phyloP scores from a whole-genome alignment of 108 stramenopile species.

The Craspedostauros australis region DNA sequence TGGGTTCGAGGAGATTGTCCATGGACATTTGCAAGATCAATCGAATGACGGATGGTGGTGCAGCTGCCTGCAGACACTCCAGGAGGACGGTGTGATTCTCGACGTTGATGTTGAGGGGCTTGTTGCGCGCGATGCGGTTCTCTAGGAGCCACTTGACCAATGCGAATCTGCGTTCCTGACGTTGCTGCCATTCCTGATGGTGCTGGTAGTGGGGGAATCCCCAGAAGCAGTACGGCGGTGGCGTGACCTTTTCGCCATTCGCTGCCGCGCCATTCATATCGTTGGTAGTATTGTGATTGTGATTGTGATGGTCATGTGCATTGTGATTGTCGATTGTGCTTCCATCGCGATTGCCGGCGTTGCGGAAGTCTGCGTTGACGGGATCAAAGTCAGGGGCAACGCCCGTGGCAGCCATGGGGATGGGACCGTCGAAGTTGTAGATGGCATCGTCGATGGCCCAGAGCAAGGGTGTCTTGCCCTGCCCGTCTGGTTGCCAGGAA shows the following conservation, averaged over 20 bases:
- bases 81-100: conserved; percentile 2
- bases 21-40: conserved; percentile 9
- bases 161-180: conserved; percentile 6
- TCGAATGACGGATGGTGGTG: conserved; percentile 4
- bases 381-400: too few relatives aligned
- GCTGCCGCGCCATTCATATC: too few relatives aligned
- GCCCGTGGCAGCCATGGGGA: too few relatives aligned
- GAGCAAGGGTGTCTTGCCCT: conserved; percentile 17
- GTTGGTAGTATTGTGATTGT: too few relatives aligned
- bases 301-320: too few relatives aligned
- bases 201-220: conserved; percentile 7
- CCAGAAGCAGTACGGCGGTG: conserved; percentile 12
- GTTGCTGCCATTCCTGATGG: conserved; percentile 14
- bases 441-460: conserved; percentile 16
- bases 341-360: too few relatives aligned
- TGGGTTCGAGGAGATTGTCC: too few relatives aligned
- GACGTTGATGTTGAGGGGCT: conserved; percentile 8
- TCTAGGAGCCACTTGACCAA: conserved; percentile 8
- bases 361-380: too few relatives aligned
- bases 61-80: conserved; percentile 8
- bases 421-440: background rate
- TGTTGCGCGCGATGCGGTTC: conserved; percentile 13
- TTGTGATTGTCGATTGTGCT: too few relatives aligned
- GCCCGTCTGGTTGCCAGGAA: conserved; percentile 11
- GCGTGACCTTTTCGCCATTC: too few relatives aligned